Evolutionary conservation across 305 asterid genomes (phyloP).

Genomic region (Solanum chacoense): DNA sequence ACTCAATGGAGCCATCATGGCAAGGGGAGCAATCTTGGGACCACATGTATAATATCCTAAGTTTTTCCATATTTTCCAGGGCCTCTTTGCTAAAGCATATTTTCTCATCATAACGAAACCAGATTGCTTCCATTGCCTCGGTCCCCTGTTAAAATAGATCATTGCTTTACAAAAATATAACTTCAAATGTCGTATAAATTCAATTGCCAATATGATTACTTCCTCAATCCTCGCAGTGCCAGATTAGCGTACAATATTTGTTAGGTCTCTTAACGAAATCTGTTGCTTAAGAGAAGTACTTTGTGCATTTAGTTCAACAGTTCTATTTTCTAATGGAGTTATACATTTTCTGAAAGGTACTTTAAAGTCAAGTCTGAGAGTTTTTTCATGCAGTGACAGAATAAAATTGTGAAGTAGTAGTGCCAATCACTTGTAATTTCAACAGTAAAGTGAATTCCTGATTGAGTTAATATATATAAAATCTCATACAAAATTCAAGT

Average conservation of each 20-base stretch:
- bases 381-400: background rate
- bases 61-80: background rate
- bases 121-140: background rate
- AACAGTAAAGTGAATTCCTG: background rate
- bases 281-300: background rate
- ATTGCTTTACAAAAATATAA: background rate
- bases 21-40: background rate
- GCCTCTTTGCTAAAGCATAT: background rate
- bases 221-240: background rate
- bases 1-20: background rate
- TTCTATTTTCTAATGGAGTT: background rate
- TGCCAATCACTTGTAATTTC: background rate
- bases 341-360: background rate
- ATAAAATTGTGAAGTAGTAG: background rate
- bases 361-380: background rate
- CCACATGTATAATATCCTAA: background rate
- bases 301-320: background rate
- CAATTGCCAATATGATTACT: background rate
- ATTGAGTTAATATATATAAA: too few species aligned
- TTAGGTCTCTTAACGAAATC: background rate
- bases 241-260: background rate
- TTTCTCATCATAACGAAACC: background rate
- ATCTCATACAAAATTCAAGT: background rate
- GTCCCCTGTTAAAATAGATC: background rate
- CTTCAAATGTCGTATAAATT: background rate